Percentiles rank a stretch among this genome's conserved stretches.
Evolutionary conservation across 2,329 filamentous ascomycete genomes (phyloP).

Genomic region (Talaromyces pinophilus): DNA sequence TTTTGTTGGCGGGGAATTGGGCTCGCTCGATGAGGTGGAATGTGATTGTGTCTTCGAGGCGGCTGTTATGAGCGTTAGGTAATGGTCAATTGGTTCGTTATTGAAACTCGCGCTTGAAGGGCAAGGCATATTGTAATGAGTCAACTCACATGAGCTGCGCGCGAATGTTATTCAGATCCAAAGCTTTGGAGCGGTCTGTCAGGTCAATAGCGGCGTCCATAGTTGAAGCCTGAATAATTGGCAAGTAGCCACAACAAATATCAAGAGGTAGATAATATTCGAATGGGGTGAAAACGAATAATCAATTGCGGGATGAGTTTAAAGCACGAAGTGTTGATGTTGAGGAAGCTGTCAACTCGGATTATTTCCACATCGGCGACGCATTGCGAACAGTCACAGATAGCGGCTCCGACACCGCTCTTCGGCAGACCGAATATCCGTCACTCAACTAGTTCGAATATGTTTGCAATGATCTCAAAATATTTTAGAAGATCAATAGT

Average conservation of each 20-base stretch:
- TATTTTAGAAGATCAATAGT: background rate
- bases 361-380: background rate
- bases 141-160: slow-evolving; percentile 80
- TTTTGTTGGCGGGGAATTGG: slow-evolving; percentile 91
- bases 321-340: background rate
- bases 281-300: background rate
- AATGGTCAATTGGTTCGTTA: slow-evolving; percentile 9
- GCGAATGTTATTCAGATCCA: slow-evolving; percentile 89
- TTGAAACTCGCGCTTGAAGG: background rate
- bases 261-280: background rate
- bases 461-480: no score
- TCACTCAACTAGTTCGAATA: background rate
- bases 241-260: background rate
- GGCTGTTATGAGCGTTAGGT: slow-evolving; percentile 55
- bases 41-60: slow-evolving; percentile 95
- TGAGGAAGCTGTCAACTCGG: background rate
- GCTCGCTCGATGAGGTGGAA: slow-evolving; percentile 96
- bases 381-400: background rate
- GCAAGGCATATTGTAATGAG: background rate
- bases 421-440: background rate
- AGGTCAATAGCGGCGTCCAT: slow-evolving; percentile 95
- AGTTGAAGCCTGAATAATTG: slow-evolving; percentile 23
- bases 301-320: background rate
- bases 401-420: slow-evolving; percentile 1
- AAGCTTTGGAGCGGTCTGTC: slow-evolving; percentile 76